Base-by-base conservation (phyloP, 805 yeast species). In the Kregervanrija fluxuum region DNA sequence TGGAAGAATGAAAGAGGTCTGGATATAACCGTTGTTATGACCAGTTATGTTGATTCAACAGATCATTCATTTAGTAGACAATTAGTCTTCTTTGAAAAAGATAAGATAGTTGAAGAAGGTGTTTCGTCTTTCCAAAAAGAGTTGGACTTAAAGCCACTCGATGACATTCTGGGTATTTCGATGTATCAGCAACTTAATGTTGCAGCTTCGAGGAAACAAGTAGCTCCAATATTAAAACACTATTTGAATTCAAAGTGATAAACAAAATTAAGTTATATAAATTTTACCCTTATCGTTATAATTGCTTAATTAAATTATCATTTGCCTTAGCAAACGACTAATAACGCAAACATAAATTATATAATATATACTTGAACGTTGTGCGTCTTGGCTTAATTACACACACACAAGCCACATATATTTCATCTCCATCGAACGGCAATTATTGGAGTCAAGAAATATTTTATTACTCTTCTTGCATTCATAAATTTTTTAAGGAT, bases 151-250 rank as follows among this genome's bases (percentile, higher is more conserved):
- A 54, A 44, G 31, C 43, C 32, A 16, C 13, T 22, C 3, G 39
- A 41, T 4, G n/a, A 16, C 13, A 12, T 37, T 33, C 46, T 8
- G 30, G n/a, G 6, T 40, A 63, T 45, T 57, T 65, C 50, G 84
- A 83, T 57, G 6, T 22, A 22, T 22, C 28, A 22, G 28, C 71
- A 70, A 49, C 49, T 43, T 5, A 79, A 83, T 48, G 54, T 73
- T 11, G 60, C 65, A 8, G 90, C 91, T 1, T 84, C 93, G 33
- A 73, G 97, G 54, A 90, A 90, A 59, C 95, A 85, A 59, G 86
- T 89, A 11, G 95, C 86, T 4, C 97, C 97, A 1, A 57, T 69
- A 11, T 44, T 75, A 32, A 52, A 55, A 31, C 36, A 45, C 11
- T 55, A 9, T 13, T 38, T 41, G 37, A 15, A 30, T 14, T 15